Evolutionary conservation across 345 rosid genomes (phyloP).

Genomic region (Citrus australasica): DNA sequence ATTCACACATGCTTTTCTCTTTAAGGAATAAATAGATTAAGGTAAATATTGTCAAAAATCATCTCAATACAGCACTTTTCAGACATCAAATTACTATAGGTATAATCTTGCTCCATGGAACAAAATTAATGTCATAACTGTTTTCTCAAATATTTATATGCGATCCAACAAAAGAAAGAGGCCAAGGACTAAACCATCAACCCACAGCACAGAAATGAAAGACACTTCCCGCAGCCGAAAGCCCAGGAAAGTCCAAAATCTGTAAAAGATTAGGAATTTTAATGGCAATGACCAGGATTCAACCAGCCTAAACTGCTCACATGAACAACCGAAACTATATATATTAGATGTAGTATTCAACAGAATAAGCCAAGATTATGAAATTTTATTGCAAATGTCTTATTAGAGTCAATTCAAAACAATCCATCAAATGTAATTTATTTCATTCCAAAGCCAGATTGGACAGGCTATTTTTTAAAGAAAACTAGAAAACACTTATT

Average conservation of each 20-base stretch:
- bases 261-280: not conserved
- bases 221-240: not conserved
- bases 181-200: not conserved
- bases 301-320: not conserved
- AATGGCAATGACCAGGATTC: not conserved
- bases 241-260: not conserved
- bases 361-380: not conserved
- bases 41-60: not conserved
- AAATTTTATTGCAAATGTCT: not conserved
- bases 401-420: not conserved
- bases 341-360: not conserved
- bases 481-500: not conserved
- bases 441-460: not conserved
- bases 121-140: not conserved
- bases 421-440: not conserved
- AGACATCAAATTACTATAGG: not conserved
- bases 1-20: not conserved
- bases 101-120: not conserved
- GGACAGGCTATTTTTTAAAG: not conserved
- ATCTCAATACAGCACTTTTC: not conserved
- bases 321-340: not conserved
- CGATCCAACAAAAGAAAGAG: not conserved
- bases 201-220: not conserved
- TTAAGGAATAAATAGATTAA: not conserved
- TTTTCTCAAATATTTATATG: not conserved